phyloP scores from a whole-genome alignment of 2,329 filamentous ascomycete genomes.

The Trichophyton schoenleinii region DNA sequence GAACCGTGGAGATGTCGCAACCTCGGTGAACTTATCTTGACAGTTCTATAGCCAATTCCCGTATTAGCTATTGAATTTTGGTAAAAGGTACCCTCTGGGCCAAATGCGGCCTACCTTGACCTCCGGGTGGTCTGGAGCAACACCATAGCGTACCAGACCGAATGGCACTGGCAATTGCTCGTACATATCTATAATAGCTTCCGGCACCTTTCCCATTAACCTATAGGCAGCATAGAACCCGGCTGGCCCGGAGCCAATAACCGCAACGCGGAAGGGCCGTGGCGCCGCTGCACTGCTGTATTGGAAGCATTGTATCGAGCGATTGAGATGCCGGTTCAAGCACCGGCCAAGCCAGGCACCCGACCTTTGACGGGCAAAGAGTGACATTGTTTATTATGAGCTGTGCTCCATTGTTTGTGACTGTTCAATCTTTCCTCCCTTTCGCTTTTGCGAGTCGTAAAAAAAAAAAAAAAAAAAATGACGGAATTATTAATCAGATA shows the following conservation, averaged over 20 bases:
- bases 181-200: constrained; percentile 83
- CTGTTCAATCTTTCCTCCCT: not conserved
- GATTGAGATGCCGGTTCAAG: not conserved
- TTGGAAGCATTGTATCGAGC: not conserved
- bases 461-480: not conserved
- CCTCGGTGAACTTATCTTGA: constrained; percentile 81
- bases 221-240: constrained; percentile 91
- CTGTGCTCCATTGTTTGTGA: not conserved
- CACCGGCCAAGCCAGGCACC: no score
- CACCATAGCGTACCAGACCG: constrained; percentile 82
- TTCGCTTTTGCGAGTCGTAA: not conserved
- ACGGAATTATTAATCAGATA: not conserved
- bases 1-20: constrained; percentile 70
- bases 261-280: constrained; percentile 61
- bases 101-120: constrained; percentile 58
- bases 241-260: constrained; percentile 86
- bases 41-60: constrained; percentile 54
- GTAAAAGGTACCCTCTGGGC: not conserved
- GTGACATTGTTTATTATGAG: not conserved
- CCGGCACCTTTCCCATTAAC: constrained; percentile 60
- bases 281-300: constrained; percentile 15
- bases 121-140: constrained; percentile 96
- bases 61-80: not conserved
- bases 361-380: not conserved
- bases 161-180: constrained; percentile 87